Conservation (phyloP, 2,329 filamentous ascomycete species). For the Nemania sp. region DNA sequence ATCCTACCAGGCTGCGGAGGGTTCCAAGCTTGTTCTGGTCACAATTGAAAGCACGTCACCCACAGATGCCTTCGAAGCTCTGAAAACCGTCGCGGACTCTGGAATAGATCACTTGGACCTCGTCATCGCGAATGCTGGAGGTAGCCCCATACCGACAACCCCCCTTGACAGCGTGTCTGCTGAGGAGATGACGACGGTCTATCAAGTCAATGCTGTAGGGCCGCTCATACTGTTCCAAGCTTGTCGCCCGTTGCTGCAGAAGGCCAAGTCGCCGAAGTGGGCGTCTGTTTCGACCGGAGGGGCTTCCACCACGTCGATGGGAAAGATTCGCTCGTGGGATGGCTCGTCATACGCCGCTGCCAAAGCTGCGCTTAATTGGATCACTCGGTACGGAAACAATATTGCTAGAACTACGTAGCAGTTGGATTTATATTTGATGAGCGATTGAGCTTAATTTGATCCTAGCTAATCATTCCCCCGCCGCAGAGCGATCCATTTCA, state of each 20-base stretch:
- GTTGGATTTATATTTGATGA: too few relatives aligned
- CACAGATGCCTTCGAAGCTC: conserved; percentile 34
- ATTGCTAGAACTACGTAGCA: too few relatives aligned
- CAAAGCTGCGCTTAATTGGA: background rate
- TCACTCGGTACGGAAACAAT: background rate
- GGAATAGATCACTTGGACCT: conserved; percentile 41
- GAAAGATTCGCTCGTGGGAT: background rate
- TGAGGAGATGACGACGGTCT: conserved; percentile 32
- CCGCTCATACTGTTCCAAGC: conserved; percentile 40
- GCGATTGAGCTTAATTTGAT: too few relatives aligned
- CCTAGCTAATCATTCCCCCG: too few relatives aligned
- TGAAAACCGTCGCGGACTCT: conserved; percentile 31
- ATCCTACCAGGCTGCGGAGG: conserved; percentile 31
- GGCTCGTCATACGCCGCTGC: background rate
- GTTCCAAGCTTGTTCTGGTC: conserved; percentile 39
- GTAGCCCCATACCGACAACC: conserved; percentile 27
- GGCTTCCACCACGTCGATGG: too few relatives aligned
- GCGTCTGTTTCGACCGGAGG: conserved; percentile 18
- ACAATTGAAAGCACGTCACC: conserved; percentile 37
- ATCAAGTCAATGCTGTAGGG: conserved; percentile 38
- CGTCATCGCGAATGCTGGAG: conserved; percentile 45
- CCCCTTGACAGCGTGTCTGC: conserved; percentile 38
- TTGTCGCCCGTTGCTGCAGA: conserved; percentile 38
- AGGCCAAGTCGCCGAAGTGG: conserved; percentile 38
- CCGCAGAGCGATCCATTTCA: background rate